These are phyloP conservation scores for Magnolia sinica DNA, from an alignment of 164 flowering plant species.

Conservation along the genomic window DNA sequence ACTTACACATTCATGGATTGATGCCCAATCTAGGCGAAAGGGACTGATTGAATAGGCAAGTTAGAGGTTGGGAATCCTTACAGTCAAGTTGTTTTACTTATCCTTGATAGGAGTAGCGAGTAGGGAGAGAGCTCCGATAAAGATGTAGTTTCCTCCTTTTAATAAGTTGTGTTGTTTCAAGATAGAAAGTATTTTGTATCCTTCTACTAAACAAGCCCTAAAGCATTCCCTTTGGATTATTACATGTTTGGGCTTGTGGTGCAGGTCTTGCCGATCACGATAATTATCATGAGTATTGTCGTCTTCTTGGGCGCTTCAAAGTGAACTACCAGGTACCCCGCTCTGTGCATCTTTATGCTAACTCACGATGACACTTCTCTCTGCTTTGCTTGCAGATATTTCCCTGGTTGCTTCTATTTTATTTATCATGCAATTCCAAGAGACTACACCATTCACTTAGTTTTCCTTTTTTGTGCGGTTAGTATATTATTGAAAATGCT, in stretches of 20 bases:
- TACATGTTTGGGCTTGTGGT: slow-evolving; percentile 9
- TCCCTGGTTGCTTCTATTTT: background rate
- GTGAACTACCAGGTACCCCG: slow-evolving; percentile 81
- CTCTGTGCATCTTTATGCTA: background rate
- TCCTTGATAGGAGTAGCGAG: too few species aligned
- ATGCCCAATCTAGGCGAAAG: too few species aligned
- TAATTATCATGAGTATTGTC: slow-evolving; percentile 97
- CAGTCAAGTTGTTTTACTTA: too few species aligned
- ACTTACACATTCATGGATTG: too few species aligned
- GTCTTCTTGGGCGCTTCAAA: slow-evolving; percentile 95
- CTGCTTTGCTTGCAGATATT: background rate
- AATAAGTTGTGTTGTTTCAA: too few species aligned
- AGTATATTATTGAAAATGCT: background rate
- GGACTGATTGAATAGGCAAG: too few species aligned
- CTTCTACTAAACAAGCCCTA: background rate
- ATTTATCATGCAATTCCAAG: background rate
- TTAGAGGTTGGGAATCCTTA: too few species aligned
- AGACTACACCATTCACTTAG: background rate
- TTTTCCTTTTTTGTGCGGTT: background rate
- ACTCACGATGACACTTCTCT: background rate
- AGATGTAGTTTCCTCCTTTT: background rate
- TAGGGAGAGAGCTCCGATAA: too few species aligned
- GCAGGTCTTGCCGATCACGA: slow-evolving; percentile 97
- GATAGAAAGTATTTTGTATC: background rate
- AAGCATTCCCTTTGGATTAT: background rate